Base-by-base conservation (phyloP, 305 asterid species). In the Vinca major region DNA sequence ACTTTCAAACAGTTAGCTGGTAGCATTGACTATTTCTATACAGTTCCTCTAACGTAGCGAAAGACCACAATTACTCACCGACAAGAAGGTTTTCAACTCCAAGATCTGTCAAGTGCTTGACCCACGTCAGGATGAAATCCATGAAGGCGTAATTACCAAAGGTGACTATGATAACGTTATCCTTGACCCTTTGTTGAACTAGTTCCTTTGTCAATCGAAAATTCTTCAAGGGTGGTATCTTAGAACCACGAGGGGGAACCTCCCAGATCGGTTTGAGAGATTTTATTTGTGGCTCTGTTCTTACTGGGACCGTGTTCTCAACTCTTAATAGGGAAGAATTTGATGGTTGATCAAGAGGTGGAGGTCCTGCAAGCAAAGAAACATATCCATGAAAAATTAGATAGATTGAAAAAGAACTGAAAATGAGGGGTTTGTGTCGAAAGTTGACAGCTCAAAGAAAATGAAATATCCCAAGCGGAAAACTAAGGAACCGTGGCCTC, bases 71-170 rank as follows among this genome's bases (percentile, higher is more conserved):
- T 26, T 63, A 80, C 93, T 78, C 78, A 91, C 99, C 99, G 61
- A 94, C 95, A 70, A 94, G 86, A 83, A 94, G 88, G 80, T 91
- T 94, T 37, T 89, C 84, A n/a, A 94, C 83, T 49, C 90, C 89
- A 81, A 91, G 74, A 85, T 89, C 96, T 45, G 99, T 83, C 85
- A 91, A 85, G 88, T 79, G 91, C 80, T 89, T 94, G 73, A 88
- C 97, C 99, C 99, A 94, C 33, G 95, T 89, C 81, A 94, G 79
- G 73, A 94, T 91, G 86, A 94, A 94, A 83, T 89, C 97, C 97
- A 94, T 84, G 89, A 91, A 94, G 14, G 99, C 99, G 79, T 80
- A 89, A 90, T 91, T 94, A 57, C 99, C 96, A 76, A 91, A 91
- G 62, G 97, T 94, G 79, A 89, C 92, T 58, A 91, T 74, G 26